Base-by-base conservation (phyloP, 129 eudicot genomes). In the Pseudognaphalium luteoalbum region DNA sequence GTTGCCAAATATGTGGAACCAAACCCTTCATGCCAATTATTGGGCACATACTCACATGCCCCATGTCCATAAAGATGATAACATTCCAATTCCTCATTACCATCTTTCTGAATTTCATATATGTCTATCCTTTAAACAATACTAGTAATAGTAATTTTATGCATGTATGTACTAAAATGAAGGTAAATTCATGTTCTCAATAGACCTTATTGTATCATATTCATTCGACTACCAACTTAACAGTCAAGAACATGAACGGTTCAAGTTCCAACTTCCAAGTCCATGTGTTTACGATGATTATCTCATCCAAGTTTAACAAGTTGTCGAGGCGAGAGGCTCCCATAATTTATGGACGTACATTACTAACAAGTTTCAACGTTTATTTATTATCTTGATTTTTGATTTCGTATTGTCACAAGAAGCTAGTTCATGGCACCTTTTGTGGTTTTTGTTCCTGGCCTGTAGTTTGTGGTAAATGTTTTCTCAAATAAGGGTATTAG, bases 1-100 rank as follows among this genome's bases (percentile, higher is more conserved):
- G 67, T 62, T 25, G 67, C 67, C 67, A 62, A 25, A 62, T 62
- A 5, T 25, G 67, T 62, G 67, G 67, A 62, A 22, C n/a, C 67
- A 39, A 62, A 22, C n/a, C 67, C 67, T 32, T 6, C 64, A 58
- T 21, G 32, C 64, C 16, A 58, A 6, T 58, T 58, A 22, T 20
- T 17, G 30, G n/a, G 30, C 63, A 58, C 30, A 58, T 17, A 1
- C 28, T 25, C 28, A 25, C 28, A 25, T 25, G 28, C 28, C 28
- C 60, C 60, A 54, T 41, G 50, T 9, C 50, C 20, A 17, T 15
- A 8, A 54, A 5, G 11, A 15, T 15, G 61, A 15, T 19, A 17
- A 3, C 1, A 52, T 52, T 19, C 3, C 20, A 52, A 52, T 1
- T 3, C 16, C 3, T 52, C 20, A 52, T 54, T 35, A 5, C 39